Percentiles rank a stretch among this genome's conserved stretches.
phyloP scores from a whole-genome alignment of 2,329 filamentous ascomycete species.

The Colletotrichum tanaceti region DNA sequence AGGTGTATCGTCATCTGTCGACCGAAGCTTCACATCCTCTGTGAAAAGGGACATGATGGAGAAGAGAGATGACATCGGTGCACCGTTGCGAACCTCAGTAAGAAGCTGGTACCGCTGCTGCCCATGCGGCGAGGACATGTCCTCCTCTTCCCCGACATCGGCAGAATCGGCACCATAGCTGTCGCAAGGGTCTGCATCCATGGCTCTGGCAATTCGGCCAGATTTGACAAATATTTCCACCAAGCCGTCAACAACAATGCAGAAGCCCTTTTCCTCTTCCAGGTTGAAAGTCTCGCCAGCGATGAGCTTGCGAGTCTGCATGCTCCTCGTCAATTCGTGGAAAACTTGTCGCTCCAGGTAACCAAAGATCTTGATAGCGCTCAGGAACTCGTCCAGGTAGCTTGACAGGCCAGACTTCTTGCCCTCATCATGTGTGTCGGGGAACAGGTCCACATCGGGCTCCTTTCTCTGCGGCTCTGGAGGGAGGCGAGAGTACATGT shows the following conservation, averaged over 20 bases:
- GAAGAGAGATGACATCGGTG: slow-evolving; percentile 98
- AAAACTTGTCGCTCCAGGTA: slow-evolving; percentile 97
- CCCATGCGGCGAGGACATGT: slow-evolving; percentile 62
- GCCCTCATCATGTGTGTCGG: slow-evolving; percentile 89
- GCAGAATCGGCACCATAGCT: slow-evolving; percentile 56
- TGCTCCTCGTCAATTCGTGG: slow-evolving; percentile 95
- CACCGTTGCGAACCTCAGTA: slow-evolving; percentile 97
- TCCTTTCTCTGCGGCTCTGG: slow-evolving; percentile 96
- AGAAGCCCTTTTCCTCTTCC: slow-evolving; percentile 98
- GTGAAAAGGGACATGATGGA: slow-evolving; percentile 98
- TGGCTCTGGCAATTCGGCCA: slow-evolving; percentile 63
- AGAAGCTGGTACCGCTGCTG: slow-evolving; percentile 93
- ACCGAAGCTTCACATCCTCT: slow-evolving; percentile 86
- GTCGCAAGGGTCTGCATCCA: slow-evolving; percentile 49
- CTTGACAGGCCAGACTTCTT: slow-evolving; percentile 93
- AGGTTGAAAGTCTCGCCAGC: slow-evolving; percentile 94
- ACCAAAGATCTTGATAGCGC: slow-evolving; percentile 98
- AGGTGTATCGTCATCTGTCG: slow-evolving; percentile 69
- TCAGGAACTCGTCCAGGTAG: slow-evolving; percentile 97
- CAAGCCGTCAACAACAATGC: slow-evolving; percentile 93
- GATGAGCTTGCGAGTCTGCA: slow-evolving; percentile 97
- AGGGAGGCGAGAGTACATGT: slow-evolving; percentile 94
- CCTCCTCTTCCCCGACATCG: slow-evolving; percentile 74
- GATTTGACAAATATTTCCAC: slow-evolving; percentile 99
- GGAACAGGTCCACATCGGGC: slow-evolving; percentile 93